Percentiles rank a stretch among this genome's conserved stretches.
phyloP scores from a whole-genome alignment of 345 rosid species.

The Brassica cretica region DNA sequence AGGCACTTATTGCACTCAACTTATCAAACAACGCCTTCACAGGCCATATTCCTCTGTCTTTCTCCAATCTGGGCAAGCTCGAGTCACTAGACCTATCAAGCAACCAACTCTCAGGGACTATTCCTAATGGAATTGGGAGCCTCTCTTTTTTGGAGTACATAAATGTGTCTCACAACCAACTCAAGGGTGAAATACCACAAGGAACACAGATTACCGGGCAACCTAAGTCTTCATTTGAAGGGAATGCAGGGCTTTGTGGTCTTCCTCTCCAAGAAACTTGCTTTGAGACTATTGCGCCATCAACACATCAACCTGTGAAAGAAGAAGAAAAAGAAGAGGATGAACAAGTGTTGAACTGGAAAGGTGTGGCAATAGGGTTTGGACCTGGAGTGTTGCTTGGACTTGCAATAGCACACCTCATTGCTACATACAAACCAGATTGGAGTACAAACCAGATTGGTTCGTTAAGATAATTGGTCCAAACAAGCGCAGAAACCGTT shows the following conservation, averaged over 20 bases:
- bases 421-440: not conserved
- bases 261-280: not conserved
- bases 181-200: not conserved
- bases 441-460: too few relatives aligned
- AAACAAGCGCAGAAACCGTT: not conserved
- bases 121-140: not conserved
- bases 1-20: not conserved
- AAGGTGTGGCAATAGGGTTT: not conserved
- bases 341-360: not conserved
- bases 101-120: not conserved
- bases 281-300: not conserved
- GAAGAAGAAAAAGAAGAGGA: not conserved
- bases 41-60: not conserved
- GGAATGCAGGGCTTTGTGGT: not conserved
- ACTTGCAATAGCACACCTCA: not conserved
- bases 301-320: not conserved
- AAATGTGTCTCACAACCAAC: not conserved
- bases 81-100: not conserved
- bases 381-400: not conserved
- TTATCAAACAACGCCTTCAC: not conserved
- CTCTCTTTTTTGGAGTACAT: not conserved
- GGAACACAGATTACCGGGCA: not conserved
- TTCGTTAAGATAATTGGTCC: not conserved
- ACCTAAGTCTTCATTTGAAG: not conserved
- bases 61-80: not conserved